Base-by-base conservation (phyloP, 805 yeast species). In the Wickerhamiella slavikovae region DNA sequence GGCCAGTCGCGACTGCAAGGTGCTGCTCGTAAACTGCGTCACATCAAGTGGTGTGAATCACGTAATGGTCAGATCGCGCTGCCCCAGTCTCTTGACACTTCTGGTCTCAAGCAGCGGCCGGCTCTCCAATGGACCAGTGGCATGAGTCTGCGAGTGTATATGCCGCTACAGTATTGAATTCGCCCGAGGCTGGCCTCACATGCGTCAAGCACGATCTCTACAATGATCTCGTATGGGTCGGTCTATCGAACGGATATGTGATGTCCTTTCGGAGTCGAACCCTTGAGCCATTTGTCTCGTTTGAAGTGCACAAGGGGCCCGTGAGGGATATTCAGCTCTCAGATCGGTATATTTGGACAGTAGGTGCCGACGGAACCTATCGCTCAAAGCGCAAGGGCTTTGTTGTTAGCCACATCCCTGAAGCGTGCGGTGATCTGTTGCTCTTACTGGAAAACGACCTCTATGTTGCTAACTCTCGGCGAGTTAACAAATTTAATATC, bases 151-250 rank as follows among this genome's bases (percentile, higher is more conserved):
- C 41, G 16, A 29, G 35, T 17, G 23, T 21, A 11, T 24, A 14
- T 22, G 22, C 25, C 14, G 22, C 25, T 6, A 7, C 6, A 5
- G 22, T 21, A 4, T n/a, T 7, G 17, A 27, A 12, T 10, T 15
- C 16, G 27, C 12, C 27, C 15, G 16, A 13, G 7, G 19, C 14
- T 10, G 18, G 14, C 14, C 28, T 28, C 2, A 10, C 17, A 22
- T 27, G 24, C 14, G 38, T 33, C 9, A 34, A 27, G 5, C 33
- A 23, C 25, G 47, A 43, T 15, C 39, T 41, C 5, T 18, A 25
- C 18, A 29, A 35, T 16, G 89, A 83, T 40, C 55, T 89, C 26
- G 46, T 83, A 2, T 85, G 96, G 96, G 60, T 72, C 1, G 93
- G 92, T 12, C 89, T 78, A 45, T 48, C 24, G 1, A 29, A 42